A percentile compares a stretch with the other conserved stretches of the same genome.
Conservation (phyloP, 1,139 yeast genomes). For the Yamadazyma atmosphaerica region DNA sequence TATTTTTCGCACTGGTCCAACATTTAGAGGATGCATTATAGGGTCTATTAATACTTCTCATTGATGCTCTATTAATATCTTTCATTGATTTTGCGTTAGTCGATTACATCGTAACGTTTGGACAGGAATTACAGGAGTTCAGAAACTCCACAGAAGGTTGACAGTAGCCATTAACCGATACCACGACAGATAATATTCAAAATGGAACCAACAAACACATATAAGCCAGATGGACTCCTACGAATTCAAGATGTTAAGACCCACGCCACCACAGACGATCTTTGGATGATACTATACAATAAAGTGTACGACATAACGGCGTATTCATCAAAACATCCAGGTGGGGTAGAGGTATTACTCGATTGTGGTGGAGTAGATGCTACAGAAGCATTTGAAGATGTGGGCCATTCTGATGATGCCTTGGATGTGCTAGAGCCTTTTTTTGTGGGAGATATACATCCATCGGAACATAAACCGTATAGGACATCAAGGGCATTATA, state of each 20-base stretch:
- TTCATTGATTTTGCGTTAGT: no score
- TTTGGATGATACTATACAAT: constrained; percentile 69
- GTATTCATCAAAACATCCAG: constrained; percentile 59
- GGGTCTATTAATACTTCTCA: no score
- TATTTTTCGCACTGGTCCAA: no score
- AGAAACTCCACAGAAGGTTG: no score
- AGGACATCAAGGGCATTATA: constrained; percentile 11
- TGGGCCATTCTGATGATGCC: constrained; percentile 49
- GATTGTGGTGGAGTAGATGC: constrained; percentile 79
- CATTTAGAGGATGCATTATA: no score
- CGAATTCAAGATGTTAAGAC: constrained; percentile 27
- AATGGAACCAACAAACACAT: background rate
- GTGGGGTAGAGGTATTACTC: constrained; percentile 65
- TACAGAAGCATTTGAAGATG: constrained; percentile 57
- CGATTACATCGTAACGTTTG: no score
- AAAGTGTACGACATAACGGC: constrained; percentile 60
- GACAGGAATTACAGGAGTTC: no score
- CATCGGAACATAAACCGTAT: constrained; percentile 19
- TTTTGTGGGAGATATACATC: constrained; percentile 32
- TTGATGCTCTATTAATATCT: no score
- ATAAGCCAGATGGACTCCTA: background rate
- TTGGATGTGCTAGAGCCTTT: constrained; percentile 40
- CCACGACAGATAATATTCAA: background rate
- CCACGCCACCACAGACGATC: constrained; percentile 49
- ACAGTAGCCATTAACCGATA: background rate